These are phyloP conservation scores for Paspalum vaginatum DNA, from an alignment of 176 grass and related monocot species.

Conservation along the genomic window DNA sequence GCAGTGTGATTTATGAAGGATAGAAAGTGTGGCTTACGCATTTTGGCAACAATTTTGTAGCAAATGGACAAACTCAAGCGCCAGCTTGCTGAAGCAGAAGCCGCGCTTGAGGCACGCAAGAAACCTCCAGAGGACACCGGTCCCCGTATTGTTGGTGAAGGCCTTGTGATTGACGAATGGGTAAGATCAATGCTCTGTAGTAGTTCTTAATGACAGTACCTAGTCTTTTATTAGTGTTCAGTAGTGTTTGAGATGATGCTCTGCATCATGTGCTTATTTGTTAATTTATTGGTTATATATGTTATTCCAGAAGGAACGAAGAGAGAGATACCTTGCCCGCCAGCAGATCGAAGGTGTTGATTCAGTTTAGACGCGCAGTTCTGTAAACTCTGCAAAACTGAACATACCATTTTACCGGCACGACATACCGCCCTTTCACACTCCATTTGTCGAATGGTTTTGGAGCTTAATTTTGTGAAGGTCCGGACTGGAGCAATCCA, in stretches of 20 bases:
- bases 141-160: constrained; percentile 78
- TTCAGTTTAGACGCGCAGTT: constrained; percentile 59
- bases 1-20: background rate
- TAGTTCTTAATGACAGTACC: constrained; percentile 22
- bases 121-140: constrained; percentile 80
- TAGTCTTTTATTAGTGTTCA: constrained; percentile 42
- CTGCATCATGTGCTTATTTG: constrained; percentile 29
- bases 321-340: constrained; percentile 93
- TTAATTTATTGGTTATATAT: constrained; percentile 17
- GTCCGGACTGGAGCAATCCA: constrained; percentile 28
- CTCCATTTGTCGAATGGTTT: constrained; percentile 44
- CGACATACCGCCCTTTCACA: background rate
- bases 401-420: constrained; percentile 18
- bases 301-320: constrained; percentile 83
- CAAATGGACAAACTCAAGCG: constrained; percentile 96
- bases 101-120: constrained; percentile 87
- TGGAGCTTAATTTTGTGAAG: constrained; percentile 33
- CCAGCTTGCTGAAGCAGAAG: constrained; percentile 93
- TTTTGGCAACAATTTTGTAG: constrained; percentile 45
- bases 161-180: constrained; percentile 99
- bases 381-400: constrained; percentile 26
- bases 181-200: constrained; percentile 51
- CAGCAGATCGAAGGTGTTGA: constrained; percentile 86
- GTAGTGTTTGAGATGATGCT: constrained; percentile 3
- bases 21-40: constrained; percentile 5